Percentiles rank a stretch among this genome's conserved stretches.
Evolutionary conservation across 208 protist genomes (phyloP).

Genomic region (Wallacemonas sp.): DNA sequence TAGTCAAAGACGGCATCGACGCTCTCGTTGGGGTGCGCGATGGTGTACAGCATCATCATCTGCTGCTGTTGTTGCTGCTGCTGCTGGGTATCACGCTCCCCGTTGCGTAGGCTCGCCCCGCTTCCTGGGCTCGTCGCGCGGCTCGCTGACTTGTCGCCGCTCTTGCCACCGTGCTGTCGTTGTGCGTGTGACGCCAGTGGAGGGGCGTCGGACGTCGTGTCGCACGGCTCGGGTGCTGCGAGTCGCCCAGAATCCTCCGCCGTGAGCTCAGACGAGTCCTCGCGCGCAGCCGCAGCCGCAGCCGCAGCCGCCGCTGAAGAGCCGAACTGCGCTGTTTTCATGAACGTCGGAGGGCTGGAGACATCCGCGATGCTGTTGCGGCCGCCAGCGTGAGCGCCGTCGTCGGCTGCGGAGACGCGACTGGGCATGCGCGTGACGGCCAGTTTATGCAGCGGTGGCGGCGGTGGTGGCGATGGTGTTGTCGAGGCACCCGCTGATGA

Average conservation of each 20-base stretch:
- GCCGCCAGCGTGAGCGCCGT: not conserved
- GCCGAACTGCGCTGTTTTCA: slow-evolving; percentile 1
- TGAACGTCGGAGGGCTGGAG: not conserved
- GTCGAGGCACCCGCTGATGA: no score
- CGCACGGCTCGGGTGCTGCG: not conserved
- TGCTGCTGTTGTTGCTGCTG: no score
- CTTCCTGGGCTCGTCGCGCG: no score
- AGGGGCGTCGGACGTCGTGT: no score
- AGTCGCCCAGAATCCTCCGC: not conserved
- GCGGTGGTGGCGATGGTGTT: no score
- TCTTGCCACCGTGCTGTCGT: no score
- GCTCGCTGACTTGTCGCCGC: no score
- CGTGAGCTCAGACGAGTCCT: not conserved
- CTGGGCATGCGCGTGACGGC: no score
- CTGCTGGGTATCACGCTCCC: no score
- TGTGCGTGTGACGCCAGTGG: no score
- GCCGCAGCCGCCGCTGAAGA: not conserved
- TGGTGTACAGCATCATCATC: slow-evolving; percentile 8
- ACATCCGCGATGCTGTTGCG: not conserved
- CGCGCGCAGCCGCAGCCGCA: not conserved
- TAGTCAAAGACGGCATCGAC: slow-evolving; percentile 88
- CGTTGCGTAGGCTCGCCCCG: no score
- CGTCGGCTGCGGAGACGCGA: not conserved
- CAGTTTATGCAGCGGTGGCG: no score
- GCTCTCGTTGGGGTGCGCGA: slow-evolving; percentile 23